phyloP scores from a whole-genome alignment of 257 asterid genomes.

The Verbena officinalis region DNA sequence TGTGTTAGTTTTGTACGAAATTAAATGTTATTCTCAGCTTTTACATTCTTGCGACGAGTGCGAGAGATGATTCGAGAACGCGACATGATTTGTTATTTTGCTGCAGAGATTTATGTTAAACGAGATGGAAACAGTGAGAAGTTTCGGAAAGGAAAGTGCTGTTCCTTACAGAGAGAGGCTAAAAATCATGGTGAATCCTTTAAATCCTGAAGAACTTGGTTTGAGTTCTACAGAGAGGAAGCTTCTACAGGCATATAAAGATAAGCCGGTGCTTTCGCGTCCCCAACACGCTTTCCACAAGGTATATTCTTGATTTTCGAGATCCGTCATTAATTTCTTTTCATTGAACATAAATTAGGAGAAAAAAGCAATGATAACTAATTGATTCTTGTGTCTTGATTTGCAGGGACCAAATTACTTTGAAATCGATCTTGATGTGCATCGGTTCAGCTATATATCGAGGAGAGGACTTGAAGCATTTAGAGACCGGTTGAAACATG shows the following conservation, averaged over 20 bases:
- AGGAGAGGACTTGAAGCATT: constrained; percentile 84
- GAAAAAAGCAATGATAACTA: no score
- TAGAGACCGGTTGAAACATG: constrained; percentile 71
- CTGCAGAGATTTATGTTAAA: constrained; percentile 69
- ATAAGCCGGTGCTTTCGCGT: constrained; percentile 93
- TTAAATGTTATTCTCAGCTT: no score
- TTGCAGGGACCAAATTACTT: constrained; percentile 78
- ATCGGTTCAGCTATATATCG: constrained; percentile 86
- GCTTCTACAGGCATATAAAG: constrained; percentile 79
- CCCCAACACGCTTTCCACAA: constrained; percentile 82
- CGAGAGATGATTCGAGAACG: background rate
- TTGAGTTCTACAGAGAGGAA: constrained; percentile 78
- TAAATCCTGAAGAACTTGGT: constrained; percentile 76
- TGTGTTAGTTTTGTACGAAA: no score
- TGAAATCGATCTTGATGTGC: constrained; percentile 94
- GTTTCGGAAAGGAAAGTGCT: constrained; percentile 63
- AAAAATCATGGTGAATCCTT: constrained; percentile 77
- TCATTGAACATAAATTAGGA: no score
- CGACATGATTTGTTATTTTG: background rate
- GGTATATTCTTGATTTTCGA: constrained; percentile 39
- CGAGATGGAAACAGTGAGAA: constrained; percentile 64
- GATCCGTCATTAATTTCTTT: no score
- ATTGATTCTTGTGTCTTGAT: background rate
- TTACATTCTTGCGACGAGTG: background rate
- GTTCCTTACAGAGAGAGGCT: constrained; percentile 83